Base-by-base conservation (phyloP, 2,329 filamentous ascomycete species). In the Curvularia spicifera region DNA sequence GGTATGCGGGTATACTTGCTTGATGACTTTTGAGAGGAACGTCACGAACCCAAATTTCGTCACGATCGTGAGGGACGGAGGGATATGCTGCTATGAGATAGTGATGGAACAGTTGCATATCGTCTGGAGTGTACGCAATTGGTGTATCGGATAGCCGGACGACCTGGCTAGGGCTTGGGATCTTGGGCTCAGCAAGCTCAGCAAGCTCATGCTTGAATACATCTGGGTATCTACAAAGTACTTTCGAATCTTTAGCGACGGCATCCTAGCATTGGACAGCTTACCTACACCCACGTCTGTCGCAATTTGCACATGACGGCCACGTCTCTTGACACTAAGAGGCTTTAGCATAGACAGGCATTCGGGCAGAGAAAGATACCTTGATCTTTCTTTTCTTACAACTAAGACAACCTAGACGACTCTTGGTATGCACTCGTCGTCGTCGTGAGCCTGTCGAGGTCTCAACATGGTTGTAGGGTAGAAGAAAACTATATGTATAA, bases 301-400 rank as follows among this genome's bases (percentile, higher is more conserved):
- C 59, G 61, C 77, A 79, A 62, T 78, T 78, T 29, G 65, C 66
- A 55, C 77, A 78, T 39, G 70, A 66, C 4, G 77, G 76, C 64
- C 71, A 75, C 57, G 73, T 76, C 60, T 79, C 77, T 59, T 71
- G 71, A 57, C 76, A 78, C 71, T 76, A 43, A 20, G 13, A 52
- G 3, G 12, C 5, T 44, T 52, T 51, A 53, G 49, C 10, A 50
- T 10, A 37, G 29, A 12, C 24, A 29, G 29, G 39, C 10, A 46
- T 12, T 6, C n/a, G 6, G 8, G 5, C 31, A 8, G 7, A 6
- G 24, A 26, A 22, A 42, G 54, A 42, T 76, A 88, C 87, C 84
- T 90, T 90, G 71, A 90, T 89, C 76, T 90, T 90, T 60, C 88
- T 81, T 54, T 81, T 80, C 77, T 90, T 90, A 76, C 88, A 90